Base-by-base conservation (phyloP, 805 yeast genomes). In the Sugiyamaella americana region DNA sequence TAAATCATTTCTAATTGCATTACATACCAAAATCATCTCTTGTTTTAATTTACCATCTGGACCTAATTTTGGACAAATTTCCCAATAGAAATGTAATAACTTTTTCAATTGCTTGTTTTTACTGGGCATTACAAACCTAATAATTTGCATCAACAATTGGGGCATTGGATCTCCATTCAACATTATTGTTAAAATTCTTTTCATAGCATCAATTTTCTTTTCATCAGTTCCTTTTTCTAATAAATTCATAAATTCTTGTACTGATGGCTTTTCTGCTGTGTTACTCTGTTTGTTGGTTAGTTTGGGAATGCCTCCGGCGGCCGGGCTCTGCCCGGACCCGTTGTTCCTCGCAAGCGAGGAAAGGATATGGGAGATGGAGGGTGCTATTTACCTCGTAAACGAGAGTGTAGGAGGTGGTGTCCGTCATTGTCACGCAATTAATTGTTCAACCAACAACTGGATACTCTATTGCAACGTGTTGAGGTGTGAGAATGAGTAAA, bases 1-100 rank as follows among this genome's bases (percentile, higher is more conserved):
- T 58, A 93, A 76, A 65, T 93, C 99, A 66, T 88, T 89, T 67
- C 93, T 95, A 60, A 93, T 87, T 45, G 98, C 96, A 66, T 94
- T 94, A 72, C 98, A 93, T 43, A 91, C 98, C 54, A 93, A 78
- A 67, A 94, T 91, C 98, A 93, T 93, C 70, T 93, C 99, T 66
- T 91, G 98, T 69, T 87, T 87, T 74, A 94, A 78, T 65, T 87
- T 87, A 3, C 98, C 98, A 44, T 84, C 84, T 32, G 75, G 72
- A 58, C 87, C 95, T 55, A 84, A 72, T 68, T 94, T 94, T 47
- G 96, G 94, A 63, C 96, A 94, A 47, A 91, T 87, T 67, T 93
- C 99, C 98, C 98, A 93, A 72, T 93, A 93, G 60, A 87, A 86
- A 61, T 91, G 93, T 53, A 94, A 73, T 62, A 93, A 74, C 67